phyloP scores from a whole-genome alignment of 768 basidiomycete species.

The Pleurotus pulmonarius region DNA sequence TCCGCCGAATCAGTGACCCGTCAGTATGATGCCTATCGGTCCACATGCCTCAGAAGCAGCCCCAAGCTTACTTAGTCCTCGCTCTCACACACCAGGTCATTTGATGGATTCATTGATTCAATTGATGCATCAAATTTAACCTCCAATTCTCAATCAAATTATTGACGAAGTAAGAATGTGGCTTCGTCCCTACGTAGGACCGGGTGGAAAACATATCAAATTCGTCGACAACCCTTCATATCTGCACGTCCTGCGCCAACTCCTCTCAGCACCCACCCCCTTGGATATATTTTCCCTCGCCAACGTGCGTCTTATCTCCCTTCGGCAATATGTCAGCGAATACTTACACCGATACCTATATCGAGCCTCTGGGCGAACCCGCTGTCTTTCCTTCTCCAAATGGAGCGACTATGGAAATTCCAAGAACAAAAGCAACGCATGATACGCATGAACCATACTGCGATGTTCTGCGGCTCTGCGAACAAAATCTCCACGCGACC shows the following conservation, averaged over 20 bases:
- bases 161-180: background rate
- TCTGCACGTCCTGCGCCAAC: constrained; percentile 9
- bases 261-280: no score
- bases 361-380: background rate
- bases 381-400: background rate
- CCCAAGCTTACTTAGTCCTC: background rate
- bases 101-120: no score
- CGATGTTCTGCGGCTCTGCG: background rate
- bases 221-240: constrained; percentile 20
- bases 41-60: background rate
- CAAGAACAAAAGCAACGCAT: background rate
- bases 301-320: background rate
- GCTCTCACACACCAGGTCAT: no score
- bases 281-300: background rate
- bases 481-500: background rate
- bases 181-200: constrained; percentile 19
- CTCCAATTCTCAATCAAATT: no score
- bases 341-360: background rate
- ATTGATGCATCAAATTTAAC: no score
- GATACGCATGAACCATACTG: background rate
- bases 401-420: background rate
- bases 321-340: background rate
- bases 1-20: background rate
- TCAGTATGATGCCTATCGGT: background rate
- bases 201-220: constrained; percentile 9